phyloP scores from a whole-genome alignment of 345 rosid genomes.

The Mangifera indica region DNA sequence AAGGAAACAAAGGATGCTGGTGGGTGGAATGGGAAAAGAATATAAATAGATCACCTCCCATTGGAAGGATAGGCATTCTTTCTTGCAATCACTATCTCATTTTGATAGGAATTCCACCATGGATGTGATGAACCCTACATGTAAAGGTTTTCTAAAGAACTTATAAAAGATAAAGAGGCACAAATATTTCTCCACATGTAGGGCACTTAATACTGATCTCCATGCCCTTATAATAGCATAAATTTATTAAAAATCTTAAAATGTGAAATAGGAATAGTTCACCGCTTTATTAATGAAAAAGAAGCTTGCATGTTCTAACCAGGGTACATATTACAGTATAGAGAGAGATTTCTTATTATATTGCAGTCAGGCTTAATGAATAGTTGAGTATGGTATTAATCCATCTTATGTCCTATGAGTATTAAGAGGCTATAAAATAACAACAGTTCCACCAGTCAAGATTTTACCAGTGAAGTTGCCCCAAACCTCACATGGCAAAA shows the following conservation, averaged over 20 bases:
- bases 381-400: not conserved
- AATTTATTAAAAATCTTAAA: too few species aligned
- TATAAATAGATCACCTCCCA: slow-evolving; percentile 20
- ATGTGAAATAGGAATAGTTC: slow-evolving; percentile 1
- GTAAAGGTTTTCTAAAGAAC: slow-evolving; percentile 11
- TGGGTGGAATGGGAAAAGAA: slow-evolving; percentile 24
- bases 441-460: not conserved
- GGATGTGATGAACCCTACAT: slow-evolving; percentile 24
- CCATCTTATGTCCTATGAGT: not conserved
- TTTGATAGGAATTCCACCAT: slow-evolving; percentile 28
- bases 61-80: slow-evolving; percentile 28
- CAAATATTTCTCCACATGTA: not conserved
- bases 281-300: not conserved
- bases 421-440: not conserved
- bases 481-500: not conserved
- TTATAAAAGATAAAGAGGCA: not conserved
- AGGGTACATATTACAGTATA: not conserved
- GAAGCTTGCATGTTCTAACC: not conserved
- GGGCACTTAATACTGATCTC: not conserved
- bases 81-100: slow-evolving; percentile 23
- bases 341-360: not conserved
- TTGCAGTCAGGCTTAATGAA: not conserved
- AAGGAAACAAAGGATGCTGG: slow-evolving; percentile 20
- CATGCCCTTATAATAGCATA: not conserved
- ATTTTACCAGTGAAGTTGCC: not conserved